Evolutionary conservation across 345 rosid species (phyloP).

Genomic region (Euphorbia pulcherrima): DNA sequence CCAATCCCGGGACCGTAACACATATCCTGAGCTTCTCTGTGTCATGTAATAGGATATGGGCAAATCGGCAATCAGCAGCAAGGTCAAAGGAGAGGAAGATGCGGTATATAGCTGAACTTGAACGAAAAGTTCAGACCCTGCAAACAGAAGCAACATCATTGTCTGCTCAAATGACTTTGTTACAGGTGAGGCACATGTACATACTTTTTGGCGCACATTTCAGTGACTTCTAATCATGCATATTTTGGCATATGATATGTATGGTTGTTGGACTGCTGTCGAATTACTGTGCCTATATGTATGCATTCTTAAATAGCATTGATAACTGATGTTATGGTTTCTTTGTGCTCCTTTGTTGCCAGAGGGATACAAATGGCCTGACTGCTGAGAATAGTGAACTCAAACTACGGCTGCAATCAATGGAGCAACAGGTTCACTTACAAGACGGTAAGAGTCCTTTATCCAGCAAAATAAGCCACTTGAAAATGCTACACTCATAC

Average conservation of each 20-base stretch:
- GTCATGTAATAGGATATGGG: slow-evolving; percentile 68
- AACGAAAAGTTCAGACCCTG: slow-evolving; percentile 78
- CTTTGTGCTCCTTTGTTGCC: slow-evolving; percentile 17
- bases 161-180: slow-evolving; percentile 76
- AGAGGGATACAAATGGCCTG: slow-evolving; percentile 84
- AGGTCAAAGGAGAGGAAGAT: slow-evolving; percentile 95
- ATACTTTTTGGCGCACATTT: not conserved
- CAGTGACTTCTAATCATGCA: not conserved
- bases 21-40: not conserved
- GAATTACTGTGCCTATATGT: not conserved
- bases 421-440: slow-evolving; percentile 83
- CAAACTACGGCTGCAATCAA: slow-evolving; percentile 81
- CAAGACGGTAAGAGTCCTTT: slow-evolving; percentile 65
- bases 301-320: not conserved
- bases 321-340: not conserved
- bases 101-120: slow-evolving; percentile 90
- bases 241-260: not conserved
- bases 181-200: slow-evolving; percentile 53
- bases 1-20: too few relatives aligned
- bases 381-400: slow-evolving; percentile 78
- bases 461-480: not conserved
- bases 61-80: slow-evolving; percentile 96
- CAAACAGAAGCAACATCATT: slow-evolving; percentile 90
- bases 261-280: not conserved
- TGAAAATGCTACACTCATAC: not conserved